Conservation (phyloP, 2,329 filamentous ascomycete species). For the Lojkania enalia region DNA sequence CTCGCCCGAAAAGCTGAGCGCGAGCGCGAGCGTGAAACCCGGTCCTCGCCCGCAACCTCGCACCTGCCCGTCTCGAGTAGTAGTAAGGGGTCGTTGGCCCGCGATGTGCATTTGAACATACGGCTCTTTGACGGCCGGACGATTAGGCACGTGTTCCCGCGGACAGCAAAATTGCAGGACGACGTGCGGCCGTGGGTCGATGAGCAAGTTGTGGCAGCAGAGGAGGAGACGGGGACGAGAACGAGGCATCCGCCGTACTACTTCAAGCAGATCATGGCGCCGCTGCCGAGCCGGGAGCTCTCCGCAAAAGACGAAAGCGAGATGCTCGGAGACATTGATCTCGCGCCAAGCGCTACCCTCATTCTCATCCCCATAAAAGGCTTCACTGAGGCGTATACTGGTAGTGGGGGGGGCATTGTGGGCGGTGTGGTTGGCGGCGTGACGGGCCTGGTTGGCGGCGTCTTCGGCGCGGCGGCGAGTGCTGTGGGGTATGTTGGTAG, state of each 20-base stretch:
- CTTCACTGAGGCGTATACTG: slow-evolving; percentile 62
- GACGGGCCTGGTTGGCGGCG: slow-evolving; percentile 38
- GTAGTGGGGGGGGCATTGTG: slow-evolving; percentile 36
- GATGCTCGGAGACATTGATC: slow-evolving; percentile 68
- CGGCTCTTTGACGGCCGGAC: slow-evolving; percentile 83
- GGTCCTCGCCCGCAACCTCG: slow-evolving; percentile 9
- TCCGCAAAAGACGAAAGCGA: slow-evolving; percentile 74
- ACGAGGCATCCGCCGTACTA: slow-evolving; percentile 64
- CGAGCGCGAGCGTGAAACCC: slow-evolving; percentile 18
- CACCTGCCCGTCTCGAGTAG: slow-evolving; percentile 13
- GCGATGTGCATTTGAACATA: slow-evolving; percentile 63
- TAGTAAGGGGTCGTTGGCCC: slow-evolving; percentile 35
- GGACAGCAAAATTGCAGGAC: slow-evolving; percentile 61
- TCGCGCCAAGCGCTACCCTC: slow-evolving; percentile 79
- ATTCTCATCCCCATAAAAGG: slow-evolving; percentile 73
- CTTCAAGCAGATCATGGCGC: slow-evolving; percentile 82
- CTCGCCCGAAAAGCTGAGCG: slow-evolving; percentile 43
- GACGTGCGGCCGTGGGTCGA: slow-evolving; percentile 82
- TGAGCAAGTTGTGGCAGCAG: slow-evolving; percentile 2
- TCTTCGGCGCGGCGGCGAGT: slow-evolving; percentile 39
- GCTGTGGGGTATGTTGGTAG: slow-evolving; percentile 40
- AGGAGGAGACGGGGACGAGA: slow-evolving; percentile 28
- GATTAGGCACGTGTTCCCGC: slow-evolving; percentile 72
- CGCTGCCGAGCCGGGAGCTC: slow-evolving; percentile 73
- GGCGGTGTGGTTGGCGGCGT: slow-evolving; percentile 26